phyloP scores from a whole-genome alignment of 495 filamentous ascomycete species.

The Lophium mytilinum region DNA sequence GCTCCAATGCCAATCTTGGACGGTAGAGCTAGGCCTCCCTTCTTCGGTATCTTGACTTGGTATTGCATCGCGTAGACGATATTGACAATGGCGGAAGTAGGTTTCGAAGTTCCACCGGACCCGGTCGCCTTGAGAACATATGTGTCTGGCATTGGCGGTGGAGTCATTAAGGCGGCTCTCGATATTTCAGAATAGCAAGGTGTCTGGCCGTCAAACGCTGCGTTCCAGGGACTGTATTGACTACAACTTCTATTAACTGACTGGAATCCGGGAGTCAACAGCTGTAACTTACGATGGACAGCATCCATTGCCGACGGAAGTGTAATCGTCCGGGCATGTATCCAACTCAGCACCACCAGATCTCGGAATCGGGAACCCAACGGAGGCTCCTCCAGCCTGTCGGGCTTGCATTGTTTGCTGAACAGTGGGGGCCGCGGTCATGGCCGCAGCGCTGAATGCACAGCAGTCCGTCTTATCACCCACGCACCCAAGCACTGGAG shows the following conservation, averaged over 20 bases:
- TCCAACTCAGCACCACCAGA: slow-evolving; percentile 5
- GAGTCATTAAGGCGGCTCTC: background rate
- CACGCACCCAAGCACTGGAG: slow-evolving; percentile 14
- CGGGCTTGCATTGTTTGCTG: background rate
- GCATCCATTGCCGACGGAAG: slow-evolving; percentile 11
- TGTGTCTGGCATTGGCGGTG: slow-evolving; percentile 9
- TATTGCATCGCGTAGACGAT: slow-evolving; percentile 22
- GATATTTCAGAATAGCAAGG: slow-evolving; percentile 14
- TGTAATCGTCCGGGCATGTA: slow-evolving; percentile 12
- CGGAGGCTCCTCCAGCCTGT: background rate
- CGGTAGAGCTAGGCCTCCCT: slow-evolving; percentile 2
- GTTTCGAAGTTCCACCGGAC: background rate
- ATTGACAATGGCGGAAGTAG: slow-evolving; percentile 19
- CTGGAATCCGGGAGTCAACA: too few species aligned
- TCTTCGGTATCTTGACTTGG: slow-evolving; percentile 4
- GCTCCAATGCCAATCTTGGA: slow-evolving; percentile 20
- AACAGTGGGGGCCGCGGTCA: background rate
- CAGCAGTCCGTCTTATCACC: slow-evolving; percentile 16
- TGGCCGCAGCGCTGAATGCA: slow-evolving; percentile 4
- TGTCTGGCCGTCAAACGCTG: slow-evolving; percentile 17
- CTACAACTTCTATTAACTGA: background rate
- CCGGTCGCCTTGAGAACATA: background rate
- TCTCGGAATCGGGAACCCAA: background rate
- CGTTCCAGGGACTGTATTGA: slow-evolving; percentile 15
- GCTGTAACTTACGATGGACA: slow-evolving; percentile 13